These are phyloP conservation scores for Drechslerella dactyloides DNA, from an alignment of 2,329 filamentous ascomycete genomes.

Conservation along the genomic window DNA sequence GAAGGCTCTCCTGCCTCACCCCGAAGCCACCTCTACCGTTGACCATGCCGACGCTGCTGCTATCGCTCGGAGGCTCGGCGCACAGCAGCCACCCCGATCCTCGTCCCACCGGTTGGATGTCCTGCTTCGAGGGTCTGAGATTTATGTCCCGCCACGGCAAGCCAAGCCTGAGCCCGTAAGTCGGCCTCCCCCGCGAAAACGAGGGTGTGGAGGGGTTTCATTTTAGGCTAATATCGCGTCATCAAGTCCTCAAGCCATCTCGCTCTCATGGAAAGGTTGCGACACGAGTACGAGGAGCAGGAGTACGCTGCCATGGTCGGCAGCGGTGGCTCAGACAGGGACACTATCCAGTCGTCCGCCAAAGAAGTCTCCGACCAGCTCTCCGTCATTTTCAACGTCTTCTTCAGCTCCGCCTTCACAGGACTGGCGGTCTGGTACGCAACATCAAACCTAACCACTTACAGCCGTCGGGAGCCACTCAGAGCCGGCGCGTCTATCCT, in stretches of 20 bases:
- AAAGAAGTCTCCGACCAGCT: slow-evolving; percentile 43
- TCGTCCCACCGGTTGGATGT: slow-evolving; percentile 15
- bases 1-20: slow-evolving; percentile 3
- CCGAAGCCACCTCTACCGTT: neutral
- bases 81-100: neutral
- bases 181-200: neutral
- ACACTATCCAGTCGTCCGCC: slow-evolving; percentile 20
- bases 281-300: slow-evolving; percentile 32
- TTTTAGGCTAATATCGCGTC: neutral
- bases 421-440: slow-evolving; percentile 45
- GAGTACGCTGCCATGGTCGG: slow-evolving; percentile 35
- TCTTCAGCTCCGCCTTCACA: slow-evolving; percentile 41
- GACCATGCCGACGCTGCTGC: slow-evolving; percentile 22
- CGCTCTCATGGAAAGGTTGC: slow-evolving; percentile 29
- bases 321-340: neutral
- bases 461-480: slow-evolving; percentile 20
- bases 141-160: slow-evolving; percentile 13
- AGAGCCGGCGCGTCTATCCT: slow-evolving; percentile 34
- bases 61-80: slow-evolving; percentile 4
- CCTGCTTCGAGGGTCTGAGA: slow-evolving; percentile 24
- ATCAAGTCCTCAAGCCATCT: slow-evolving; percentile 27
- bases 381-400: slow-evolving; percentile 40
- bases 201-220: neutral
- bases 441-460: slow-evolving; percentile 36
- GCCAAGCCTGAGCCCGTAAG: slow-evolving; percentile 29